Base-by-base conservation (phyloP, 2,329 filamentous ascomycete genomes). In the Gyromitra esculenta region DNA sequence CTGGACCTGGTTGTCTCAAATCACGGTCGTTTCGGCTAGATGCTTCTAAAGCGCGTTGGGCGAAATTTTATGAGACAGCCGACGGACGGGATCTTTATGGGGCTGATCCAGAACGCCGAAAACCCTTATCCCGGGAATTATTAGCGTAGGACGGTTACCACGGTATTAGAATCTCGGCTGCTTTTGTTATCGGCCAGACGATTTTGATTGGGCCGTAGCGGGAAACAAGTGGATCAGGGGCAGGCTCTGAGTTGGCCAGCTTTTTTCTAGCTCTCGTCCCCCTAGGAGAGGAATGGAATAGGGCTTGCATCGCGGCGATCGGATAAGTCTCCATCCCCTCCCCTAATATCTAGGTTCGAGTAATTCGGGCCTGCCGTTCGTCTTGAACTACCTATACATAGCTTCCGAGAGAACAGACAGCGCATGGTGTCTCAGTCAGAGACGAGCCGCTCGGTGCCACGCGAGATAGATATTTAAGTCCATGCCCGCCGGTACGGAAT, bases 391-490 rank as follows among this genome's bases (percentile, higher is more conserved):
- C 25, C 25, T 39, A 54, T 21, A 21, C 18, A 21, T 18, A 37
- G 31, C 11, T 74, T 45, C 60, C 15, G 57, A 25, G 25, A 48
- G 48, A 64, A 54, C 57, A 50, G 59, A 74, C 72, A 69, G 39
- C 64, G 37, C 64, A 74, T 18, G 64, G 18, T 74, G 72, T 74
- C 64, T 74, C 45, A 18, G 15, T 2, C n/a, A 13, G 37, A 35
- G 21, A 8, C n/a, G 37, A 67, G 48, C 65, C 21, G 39, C 37
- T 64, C 48, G 35, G 56, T 31, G 31, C 21, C 41, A 37, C 21
- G 45, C 35, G 50, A 54, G 50, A 54, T 31, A 31, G 50, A 13
- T 31, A 54, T 13, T 18, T 57, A 39, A 52, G 54, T 13, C 18
- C 43, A 64, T 59, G 25, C 25, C 21, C 2, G 52, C 18, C 31